Conservation (phyloP, 305 asterid species). For the Fraxinus xanthoxyloides region DNA sequence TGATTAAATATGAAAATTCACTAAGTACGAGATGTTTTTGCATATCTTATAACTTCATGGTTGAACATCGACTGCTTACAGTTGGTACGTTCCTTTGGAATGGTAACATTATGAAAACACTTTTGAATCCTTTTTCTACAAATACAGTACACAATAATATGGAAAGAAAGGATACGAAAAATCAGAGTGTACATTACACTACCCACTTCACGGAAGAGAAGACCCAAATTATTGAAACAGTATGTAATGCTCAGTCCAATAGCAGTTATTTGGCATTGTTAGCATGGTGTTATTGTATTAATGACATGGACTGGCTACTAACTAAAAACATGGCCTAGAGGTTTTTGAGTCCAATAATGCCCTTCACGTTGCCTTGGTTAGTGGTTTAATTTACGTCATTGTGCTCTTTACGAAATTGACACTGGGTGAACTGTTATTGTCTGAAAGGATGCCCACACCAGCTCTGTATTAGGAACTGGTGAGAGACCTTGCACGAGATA, state of each 20-base stretch:
- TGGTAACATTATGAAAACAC: not conserved
- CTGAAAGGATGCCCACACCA: not conserved
- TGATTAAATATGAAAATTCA: not conserved
- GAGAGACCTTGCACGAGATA: not conserved
- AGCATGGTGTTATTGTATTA: not conserved
- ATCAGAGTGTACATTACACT: not conserved
- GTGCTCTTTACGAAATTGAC: not conserved
- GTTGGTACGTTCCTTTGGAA: not conserved
- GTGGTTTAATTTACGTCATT: not conserved
- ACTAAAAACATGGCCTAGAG: not conserved
- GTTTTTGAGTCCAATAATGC: not conserved
- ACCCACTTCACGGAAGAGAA: not conserved
- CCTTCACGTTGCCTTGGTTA: not conserved
- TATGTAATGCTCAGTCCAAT: not conserved
- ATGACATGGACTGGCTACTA: not conserved
- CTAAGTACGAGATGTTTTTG: not conserved
- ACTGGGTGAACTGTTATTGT: not conserved
- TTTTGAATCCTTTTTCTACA: not conserved
- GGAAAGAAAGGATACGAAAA: not conserved
- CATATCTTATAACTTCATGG: not conserved
- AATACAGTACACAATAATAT: not conserved
- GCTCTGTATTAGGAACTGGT: not conserved
- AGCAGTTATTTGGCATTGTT: not conserved
- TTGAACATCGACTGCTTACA: not conserved
- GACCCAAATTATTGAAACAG: not conserved